Evolutionary conservation across 257 asterid genomes (phyloP).

Genomic region (Solanum sejunctum): DNA sequence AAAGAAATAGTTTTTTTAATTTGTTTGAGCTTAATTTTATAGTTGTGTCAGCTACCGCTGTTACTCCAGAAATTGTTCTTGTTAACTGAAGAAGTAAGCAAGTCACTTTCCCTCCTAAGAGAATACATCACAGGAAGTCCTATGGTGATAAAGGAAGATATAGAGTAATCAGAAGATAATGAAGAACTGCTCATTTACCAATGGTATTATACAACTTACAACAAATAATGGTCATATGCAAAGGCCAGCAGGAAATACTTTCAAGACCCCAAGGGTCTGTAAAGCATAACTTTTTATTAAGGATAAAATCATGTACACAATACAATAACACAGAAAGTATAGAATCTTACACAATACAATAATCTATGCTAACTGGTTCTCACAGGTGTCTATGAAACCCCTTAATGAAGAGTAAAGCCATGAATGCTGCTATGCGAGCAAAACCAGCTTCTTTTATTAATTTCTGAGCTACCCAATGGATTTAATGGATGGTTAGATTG

Average conservation of each 20-base stretch:
- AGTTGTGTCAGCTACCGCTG: neutral
- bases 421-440: neutral
- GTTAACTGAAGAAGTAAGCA: neutral
- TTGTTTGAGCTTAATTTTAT: neutral
- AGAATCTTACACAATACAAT: neutral
- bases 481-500: neutral
- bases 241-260: neutral
- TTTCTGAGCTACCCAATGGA: neutral
- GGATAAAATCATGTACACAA: neutral
- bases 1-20: neutral
- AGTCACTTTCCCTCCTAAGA: neutral
- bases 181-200: neutral
- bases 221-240: neutral
- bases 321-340: neutral
- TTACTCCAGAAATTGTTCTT: neutral
- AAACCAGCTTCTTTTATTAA: neutral
- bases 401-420: neutral
- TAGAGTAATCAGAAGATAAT: neutral
- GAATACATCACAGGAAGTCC: neutral
- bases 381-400: neutral
- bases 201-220: neutral
- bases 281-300: neutral
- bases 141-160: neutral
- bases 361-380: neutral
- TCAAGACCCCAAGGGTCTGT: neutral